phyloP scores from a whole-genome alignment of 2,329 filamentous ascomycete species.

The Colletotrichum filicis region DNA sequence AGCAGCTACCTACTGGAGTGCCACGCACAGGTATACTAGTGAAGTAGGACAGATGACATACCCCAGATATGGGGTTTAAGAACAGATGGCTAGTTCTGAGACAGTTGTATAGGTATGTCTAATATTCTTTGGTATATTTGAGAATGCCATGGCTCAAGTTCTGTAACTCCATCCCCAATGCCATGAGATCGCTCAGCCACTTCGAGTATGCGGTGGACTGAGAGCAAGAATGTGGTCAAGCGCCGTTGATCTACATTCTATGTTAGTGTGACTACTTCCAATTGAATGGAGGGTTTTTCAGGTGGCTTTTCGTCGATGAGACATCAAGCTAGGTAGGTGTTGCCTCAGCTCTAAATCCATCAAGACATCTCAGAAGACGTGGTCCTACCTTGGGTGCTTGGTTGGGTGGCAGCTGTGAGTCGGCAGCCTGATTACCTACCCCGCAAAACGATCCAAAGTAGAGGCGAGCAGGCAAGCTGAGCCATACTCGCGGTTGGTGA shows the following conservation, averaged over 20 bases:
- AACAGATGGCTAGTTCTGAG: not conserved
- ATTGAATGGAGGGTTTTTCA: not conserved
- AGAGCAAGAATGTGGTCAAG: not conserved
- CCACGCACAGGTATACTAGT: not conserved
- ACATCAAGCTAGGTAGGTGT: not conserved
- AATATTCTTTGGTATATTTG: not conserved
- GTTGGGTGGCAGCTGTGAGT: too few relatives aligned
- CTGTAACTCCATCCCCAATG: not conserved
- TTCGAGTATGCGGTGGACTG: not conserved
- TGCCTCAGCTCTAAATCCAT: not conserved
- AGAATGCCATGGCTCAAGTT: too few relatives aligned
- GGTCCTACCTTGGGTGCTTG: too few relatives aligned
- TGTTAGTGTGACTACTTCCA: not conserved
- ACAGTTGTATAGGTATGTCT: not conserved
- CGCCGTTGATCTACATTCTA: not conserved
- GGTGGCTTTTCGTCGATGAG: too few relatives aligned
- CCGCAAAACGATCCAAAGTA: too few relatives aligned
- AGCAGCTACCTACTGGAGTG: not conserved
- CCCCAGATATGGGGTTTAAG: not conserved
- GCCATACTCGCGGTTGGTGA: too few relatives aligned
- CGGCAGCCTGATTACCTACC: too few relatives aligned
- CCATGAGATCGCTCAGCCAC: not conserved
- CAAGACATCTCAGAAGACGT: too few relatives aligned
- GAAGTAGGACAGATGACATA: not conserved
- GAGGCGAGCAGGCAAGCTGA: too few relatives aligned